phyloP scores from a whole-genome alignment of 345 rosid species.

The Litchi chinensis region DNA sequence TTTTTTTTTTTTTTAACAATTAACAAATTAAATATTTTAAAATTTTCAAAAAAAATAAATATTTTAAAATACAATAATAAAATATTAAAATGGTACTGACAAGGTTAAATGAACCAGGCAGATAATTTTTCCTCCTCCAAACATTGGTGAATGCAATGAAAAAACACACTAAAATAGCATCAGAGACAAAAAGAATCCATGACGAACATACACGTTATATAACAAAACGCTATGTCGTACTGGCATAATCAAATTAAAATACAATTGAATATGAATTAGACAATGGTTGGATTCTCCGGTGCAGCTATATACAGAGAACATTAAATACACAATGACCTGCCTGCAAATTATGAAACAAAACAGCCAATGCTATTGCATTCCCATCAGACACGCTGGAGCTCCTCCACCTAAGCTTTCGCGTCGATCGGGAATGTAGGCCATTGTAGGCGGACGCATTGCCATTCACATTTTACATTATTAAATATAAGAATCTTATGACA shows the following conservation, averaged over 20 bases:
- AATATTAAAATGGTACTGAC: too few species aligned
- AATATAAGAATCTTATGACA: slow-evolving; percentile 1
- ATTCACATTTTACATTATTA: background rate
- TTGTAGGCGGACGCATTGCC: slow-evolving; percentile 36
- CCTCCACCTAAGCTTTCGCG: slow-evolving; percentile 3
- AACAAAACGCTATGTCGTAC: background rate
- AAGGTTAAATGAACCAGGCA: background rate
- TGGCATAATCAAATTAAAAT: background rate
- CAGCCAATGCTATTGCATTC: background rate
- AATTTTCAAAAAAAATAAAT: too few species aligned
- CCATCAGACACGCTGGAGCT: slow-evolving; percentile 28
- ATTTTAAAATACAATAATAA: too few species aligned
- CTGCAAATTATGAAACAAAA: slow-evolving; percentile 21
- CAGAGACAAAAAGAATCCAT: slow-evolving; percentile 8
- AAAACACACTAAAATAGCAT: background rate
- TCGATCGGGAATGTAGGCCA: slow-evolving; percentile 33
- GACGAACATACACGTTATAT: background rate
- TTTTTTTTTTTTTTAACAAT: too few species aligned
- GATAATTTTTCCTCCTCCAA: background rate
- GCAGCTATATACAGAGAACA: background rate
- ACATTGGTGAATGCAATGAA: background rate
- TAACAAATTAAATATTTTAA: too few species aligned
- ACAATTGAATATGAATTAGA: background rate
- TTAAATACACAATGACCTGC: slow-evolving; percentile 4
- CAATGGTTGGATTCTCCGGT: slow-evolving; percentile 19